Conservation (phyloP, 1,284 basidiomycete genomes). For the Austroboletus novae-zelandiae region DNA sequence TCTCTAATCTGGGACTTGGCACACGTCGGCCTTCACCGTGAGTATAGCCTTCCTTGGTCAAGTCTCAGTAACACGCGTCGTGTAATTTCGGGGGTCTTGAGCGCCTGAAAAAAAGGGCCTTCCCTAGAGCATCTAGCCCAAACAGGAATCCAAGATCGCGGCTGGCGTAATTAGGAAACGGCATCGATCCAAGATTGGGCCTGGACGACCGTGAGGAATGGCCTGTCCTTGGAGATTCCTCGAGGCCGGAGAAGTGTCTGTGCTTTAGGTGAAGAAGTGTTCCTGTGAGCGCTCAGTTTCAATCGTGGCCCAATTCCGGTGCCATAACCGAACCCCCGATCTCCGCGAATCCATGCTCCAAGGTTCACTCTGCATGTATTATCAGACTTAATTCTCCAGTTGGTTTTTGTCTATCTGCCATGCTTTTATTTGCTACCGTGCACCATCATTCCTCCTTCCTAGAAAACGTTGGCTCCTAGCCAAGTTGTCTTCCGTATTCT, state of each 20-base stretch:
- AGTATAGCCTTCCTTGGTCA: slow-evolving; percentile 35
- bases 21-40: slow-evolving; percentile 16
- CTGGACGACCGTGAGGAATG: slow-evolving; percentile 12
- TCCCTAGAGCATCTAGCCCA: slow-evolving; percentile 24
- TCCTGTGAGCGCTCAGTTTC: slow-evolving; percentile 29
- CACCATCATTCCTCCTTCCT: slow-evolving; percentile 25
- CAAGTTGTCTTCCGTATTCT: slow-evolving; percentile 12
- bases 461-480: slow-evolving; percentile 27
- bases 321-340: slow-evolving; percentile 29
- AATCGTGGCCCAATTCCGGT: slow-evolving; percentile 28
- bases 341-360: slow-evolving; percentile 35
- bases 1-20: slow-evolving; percentile 16
- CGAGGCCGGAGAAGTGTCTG: slow-evolving; percentile 23
- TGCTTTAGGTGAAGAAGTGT: slow-evolving; percentile 20
- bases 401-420: slow-evolving; percentile 29
- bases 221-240: slow-evolving; percentile 25
- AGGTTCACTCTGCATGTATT: slow-evolving; percentile 28
- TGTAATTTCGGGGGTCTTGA: slow-evolving; percentile 26
- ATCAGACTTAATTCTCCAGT: slow-evolving; percentile 35
- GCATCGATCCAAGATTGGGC: slow-evolving; percentile 25
- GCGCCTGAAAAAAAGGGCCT: slow-evolving; percentile 27
- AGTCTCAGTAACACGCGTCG: slow-evolving; percentile 27
- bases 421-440: slow-evolving; percentile 32
- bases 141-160: slow-evolving; percentile 23
- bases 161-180: slow-evolving; percentile 22